Percentiles rank a stretch among this genome's conserved stretches.
phyloP scores from a whole-genome alignment of 1,139 yeast genomes.

The Protomyces gravidus region DNA sequence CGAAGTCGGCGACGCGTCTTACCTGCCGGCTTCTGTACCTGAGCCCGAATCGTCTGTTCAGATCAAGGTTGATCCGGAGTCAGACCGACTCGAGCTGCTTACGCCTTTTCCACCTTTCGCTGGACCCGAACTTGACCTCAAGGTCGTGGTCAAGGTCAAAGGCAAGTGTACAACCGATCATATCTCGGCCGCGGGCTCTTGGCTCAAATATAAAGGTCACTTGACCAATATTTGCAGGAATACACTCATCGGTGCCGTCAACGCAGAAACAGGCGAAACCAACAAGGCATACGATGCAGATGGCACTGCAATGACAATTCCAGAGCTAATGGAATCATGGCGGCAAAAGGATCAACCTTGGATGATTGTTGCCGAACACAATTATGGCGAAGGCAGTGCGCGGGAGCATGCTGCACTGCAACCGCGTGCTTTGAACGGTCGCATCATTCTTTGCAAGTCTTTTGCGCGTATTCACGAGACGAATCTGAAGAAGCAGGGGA shows the following conservation, averaged over 20 bases:
- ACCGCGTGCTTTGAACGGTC: slow-evolving; percentile 90
- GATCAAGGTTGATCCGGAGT: slow-evolving; percentile 70
- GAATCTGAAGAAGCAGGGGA: slow-evolving; percentile 90
- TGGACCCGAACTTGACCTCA: slow-evolving; percentile 68
- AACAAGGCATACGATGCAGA: slow-evolving; percentile 84
- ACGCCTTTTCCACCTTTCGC: slow-evolving; percentile 86
- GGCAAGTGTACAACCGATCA: slow-evolving; percentile 99
- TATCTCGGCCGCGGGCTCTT: slow-evolving; percentile 97
- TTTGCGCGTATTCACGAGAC: slow-evolving; percentile 96
- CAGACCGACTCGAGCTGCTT: slow-evolving; percentile 74
- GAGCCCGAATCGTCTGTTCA: slow-evolving; percentile 68
- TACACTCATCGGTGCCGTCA: slow-evolving; percentile 94
- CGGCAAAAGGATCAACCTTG: slow-evolving; percentile 78
- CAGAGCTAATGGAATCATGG: slow-evolving; percentile 97
- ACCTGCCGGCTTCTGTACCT: slow-evolving; percentile 65
- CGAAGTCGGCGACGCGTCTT: slow-evolving; percentile 65
- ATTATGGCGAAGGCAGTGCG: slow-evolving; percentile 98
- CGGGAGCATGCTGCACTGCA: slow-evolving; percentile 98
- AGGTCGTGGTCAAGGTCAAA: slow-evolving; percentile 79
- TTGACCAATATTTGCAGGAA: slow-evolving; percentile 91
- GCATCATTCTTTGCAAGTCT: slow-evolving; percentile 81
- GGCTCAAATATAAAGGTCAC: slow-evolving; percentile 98
- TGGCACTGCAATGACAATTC: slow-evolving; percentile 70
- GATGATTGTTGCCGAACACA: slow-evolving; percentile 95
- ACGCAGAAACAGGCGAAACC: slow-evolving; percentile 93